Percentiles rank a stretch among this genome's conserved stretches.
phyloP scores from a whole-genome alignment of 257 asterid species.

The Nicotiana attenuata region DNA sequence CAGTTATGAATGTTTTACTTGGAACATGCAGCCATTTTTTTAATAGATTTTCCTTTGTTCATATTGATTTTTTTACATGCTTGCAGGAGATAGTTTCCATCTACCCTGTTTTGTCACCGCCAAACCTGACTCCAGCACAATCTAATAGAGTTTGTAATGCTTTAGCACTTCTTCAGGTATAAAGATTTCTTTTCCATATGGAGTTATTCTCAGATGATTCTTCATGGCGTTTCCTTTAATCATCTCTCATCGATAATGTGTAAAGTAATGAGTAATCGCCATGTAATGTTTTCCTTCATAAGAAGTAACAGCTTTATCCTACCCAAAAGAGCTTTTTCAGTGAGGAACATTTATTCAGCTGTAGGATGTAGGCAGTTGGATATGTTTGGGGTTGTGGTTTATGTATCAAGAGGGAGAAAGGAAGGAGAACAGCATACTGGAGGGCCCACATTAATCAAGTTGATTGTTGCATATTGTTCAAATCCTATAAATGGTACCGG shows the following conservation, averaged over 20 bases:
- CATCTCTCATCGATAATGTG: not conserved
- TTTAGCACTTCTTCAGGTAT: slow-evolving; percentile 95
- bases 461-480: not conserved
- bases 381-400: not conserved
- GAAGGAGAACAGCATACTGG: not conserved
- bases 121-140: slow-evolving; percentile 84
- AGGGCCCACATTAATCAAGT: not conserved
- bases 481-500: not conserved
- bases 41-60: not conserved
- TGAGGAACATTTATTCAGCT: not conserved
- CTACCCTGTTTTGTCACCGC: slow-evolving; percentile 94
- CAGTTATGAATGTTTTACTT: not conserved
- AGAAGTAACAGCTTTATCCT: not conserved
- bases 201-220: not conserved
- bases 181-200: not conserved
- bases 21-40: not conserved
- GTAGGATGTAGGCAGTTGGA: not conserved
- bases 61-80: not conserved
- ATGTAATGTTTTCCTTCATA: not conserved
- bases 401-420: not conserved
- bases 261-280: not conserved
- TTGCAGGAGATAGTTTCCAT: slow-evolving; percentile 91
- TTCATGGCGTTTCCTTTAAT: not conserved
- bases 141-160: slow-evolving; percentile 98
- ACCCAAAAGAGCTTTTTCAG: not conserved